Evolutionary conservation across 164 flowering plant species (phyloP).

Genomic region (Aristolochia contorta): DNA sequence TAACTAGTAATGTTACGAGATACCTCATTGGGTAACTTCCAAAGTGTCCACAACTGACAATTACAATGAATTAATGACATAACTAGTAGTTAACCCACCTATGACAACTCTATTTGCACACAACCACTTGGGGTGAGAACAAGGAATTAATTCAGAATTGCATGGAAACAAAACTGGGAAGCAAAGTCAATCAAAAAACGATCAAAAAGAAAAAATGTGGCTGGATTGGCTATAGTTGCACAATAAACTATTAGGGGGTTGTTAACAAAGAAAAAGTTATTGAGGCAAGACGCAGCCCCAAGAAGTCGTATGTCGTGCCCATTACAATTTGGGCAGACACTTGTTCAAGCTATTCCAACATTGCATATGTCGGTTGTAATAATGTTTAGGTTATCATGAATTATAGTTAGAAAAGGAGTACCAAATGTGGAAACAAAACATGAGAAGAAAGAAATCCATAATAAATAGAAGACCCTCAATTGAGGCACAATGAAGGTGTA

Average conservation of each 20-base stretch:
- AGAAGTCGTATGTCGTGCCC: conserved; percentile 77
- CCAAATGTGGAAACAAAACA: too few relatives aligned
- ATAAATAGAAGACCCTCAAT: too few relatives aligned
- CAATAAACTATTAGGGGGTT: conserved; percentile 63
- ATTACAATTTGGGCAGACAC: conserved; percentile 66
- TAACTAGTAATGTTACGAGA: too few relatives aligned
- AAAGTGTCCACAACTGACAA: too few relatives aligned
- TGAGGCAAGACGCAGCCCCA: conserved; percentile 75
- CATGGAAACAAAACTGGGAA: conserved; percentile 74
- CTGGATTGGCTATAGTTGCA: conserved; percentile 29
- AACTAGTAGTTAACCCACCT: conserved; percentile 97
- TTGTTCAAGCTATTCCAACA: too few relatives aligned
- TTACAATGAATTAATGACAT: too few relatives aligned
- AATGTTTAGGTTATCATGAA: too few relatives aligned
- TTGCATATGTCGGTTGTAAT: too few relatives aligned
- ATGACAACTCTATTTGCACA: conserved; percentile 61
- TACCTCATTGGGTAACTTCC: too few relatives aligned
- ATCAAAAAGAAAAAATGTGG: conserved; percentile 46
- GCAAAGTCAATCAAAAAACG: conserved; percentile 83
- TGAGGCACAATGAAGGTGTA: too few relatives aligned
- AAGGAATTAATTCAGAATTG: conserved; percentile 94
- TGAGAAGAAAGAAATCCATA: too few relatives aligned
- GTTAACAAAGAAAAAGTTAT: conserved; percentile 54
- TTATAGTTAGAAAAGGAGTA: too few relatives aligned
- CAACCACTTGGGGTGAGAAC: conserved; percentile 59